Evolutionary conservation across 306 rosid species (phyloP), one percentile per base, ranked within the genome.

Genomic region (Hippophae tibetana): DNA sequence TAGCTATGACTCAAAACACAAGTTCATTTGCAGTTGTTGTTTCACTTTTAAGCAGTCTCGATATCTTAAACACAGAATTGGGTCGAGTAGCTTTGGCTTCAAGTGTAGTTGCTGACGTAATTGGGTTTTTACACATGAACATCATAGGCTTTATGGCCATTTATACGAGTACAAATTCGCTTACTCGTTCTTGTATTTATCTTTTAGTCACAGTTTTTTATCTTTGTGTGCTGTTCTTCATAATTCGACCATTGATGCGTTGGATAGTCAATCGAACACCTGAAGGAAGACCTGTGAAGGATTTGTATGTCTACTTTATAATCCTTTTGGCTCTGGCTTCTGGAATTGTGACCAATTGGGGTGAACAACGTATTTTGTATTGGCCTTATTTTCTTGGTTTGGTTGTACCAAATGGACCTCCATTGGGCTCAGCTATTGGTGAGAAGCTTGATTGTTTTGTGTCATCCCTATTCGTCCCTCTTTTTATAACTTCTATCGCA

Each of bases 191-290:
- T 46, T 5, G 7, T 46, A 10, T 9, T 9, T 45, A 43, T 23
- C 0, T 60, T 0, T 25, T 1, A 7, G 52, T 43, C 3, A 13
- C 18, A 0, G 0, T 56, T 1, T 10, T 54, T 13, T 73, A 56
- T 9, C 0, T 73, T 0, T 2, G 69, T 0, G 7, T 65, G 3
- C 47, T 78, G 14, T 6, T 74, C 0, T 79, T 77, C 52, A 2
- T 70, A 3, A 1, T 82, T 26, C 70, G 97, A 13, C 95, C 89
- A 0, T 14, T 52, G 0, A 70, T 84, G 87, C 57, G 63, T 54
- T 78, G 87, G 93, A 63, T 89, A 9, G 70, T 86, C 52, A 78
- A 26, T 56, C 79, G 70, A 1, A 89, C 97, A 0, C 95, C 95
- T 0, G 78, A 86, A 52, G 87, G 89, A 38, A 63, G 72, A 8